Percentiles rank a stretch among this genome's conserved stretches.
These are phyloP conservation scores for Barnettozyma botsteinii DNA, from an alignment of 805 yeast genomes.

Conservation along the genomic window DNA sequence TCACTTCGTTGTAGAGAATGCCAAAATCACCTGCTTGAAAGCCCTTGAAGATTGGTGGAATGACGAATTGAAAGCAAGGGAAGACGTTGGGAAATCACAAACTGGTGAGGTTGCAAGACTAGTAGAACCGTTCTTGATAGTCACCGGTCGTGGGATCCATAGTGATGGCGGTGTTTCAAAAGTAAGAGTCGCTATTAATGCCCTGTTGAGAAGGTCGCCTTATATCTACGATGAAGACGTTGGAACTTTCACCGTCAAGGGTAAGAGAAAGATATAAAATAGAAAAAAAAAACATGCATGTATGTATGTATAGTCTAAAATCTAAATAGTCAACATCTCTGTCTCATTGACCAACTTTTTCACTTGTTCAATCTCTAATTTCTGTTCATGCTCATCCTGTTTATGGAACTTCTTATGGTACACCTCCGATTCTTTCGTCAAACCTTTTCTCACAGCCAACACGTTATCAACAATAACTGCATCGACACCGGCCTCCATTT, in stretches of 20 bases:
- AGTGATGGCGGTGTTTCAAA: constrained; percentile 51
- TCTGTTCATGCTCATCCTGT: background rate
- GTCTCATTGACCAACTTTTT: constrained; percentile 2
- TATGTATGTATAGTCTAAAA: no score
- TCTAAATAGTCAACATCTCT: background rate
- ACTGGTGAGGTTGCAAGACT: constrained; percentile 33
- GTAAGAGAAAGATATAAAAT: constrained; percentile 26
- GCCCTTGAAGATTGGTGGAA: constrained; percentile 58
- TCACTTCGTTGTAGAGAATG: constrained; percentile 42
- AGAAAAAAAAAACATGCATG: no score
- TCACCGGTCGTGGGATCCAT: constrained; percentile 72
- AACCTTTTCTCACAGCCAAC: constrained; percentile 82
- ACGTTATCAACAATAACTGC: constrained; percentile 98
- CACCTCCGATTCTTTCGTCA: constrained; percentile 34
- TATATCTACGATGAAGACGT: constrained; percentile 44
- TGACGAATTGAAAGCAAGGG: constrained; percentile 42
- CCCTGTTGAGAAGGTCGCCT: constrained; percentile 30
- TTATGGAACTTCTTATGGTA: constrained; percentile 1
- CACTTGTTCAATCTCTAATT: constrained; percentile 2
- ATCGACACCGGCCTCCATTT: constrained; percentile 92
- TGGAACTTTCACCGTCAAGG: constrained; percentile 39
- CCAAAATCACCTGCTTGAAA: constrained; percentile 32
- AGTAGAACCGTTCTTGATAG: constrained; percentile 39
- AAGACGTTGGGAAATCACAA: constrained; percentile 32
- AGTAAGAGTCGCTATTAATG: constrained; percentile 39